Base-by-base conservation (phyloP, 805 yeast genomes). In the Metschnikowia matae region DNA sequence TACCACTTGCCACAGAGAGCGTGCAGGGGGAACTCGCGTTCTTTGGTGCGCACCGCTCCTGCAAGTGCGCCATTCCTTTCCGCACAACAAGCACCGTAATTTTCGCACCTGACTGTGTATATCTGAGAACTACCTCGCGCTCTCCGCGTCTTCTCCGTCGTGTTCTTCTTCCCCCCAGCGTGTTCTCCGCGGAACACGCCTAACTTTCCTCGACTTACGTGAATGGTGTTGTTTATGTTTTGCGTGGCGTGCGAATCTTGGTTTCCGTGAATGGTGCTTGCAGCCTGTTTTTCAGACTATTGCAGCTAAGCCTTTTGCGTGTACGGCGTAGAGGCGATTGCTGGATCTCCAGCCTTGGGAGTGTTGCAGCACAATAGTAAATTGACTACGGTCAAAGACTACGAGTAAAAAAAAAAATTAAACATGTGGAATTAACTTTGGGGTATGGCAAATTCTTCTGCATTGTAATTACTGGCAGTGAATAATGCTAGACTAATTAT, bases 21-120 rank as follows among this genome's bases (percentile, higher is more conserved):
- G 54, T 56, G 61, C 61, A 57, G 60, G 57, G 51, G 39, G 48
- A 37, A 46, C 45, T 45, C 60, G 58, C 60, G 60, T 50, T 47
- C 42, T 37, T 23, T 44, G 50, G 40, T 29, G 32, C 52, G 43
- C 54, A 47, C 53, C 49, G 37, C 43, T 50, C 57, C 53, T 54
- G 59, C 60, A 53, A 36, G 17, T 17, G n/a, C 20, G 49, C 48
- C 48, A 43, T 48, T 43, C 37, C 48, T 32, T 42, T 26, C 44
- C 49, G 46, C 48, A 23, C 39, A 40, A 51, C 54, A 50, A 49
- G 42, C 49, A 45, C 40, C 40, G 29, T 40, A 18, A 37, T 40
- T 33, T 49, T 48, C 49, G 55, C 57, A 40, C 46, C 40, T 33
- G 43, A 36, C 44, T 43, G 55, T 47, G 60, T 51, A 57, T 35